Base-by-base conservation (phyloP, 345 rosid species). In the Eutrema heterophyllum region DNA sequence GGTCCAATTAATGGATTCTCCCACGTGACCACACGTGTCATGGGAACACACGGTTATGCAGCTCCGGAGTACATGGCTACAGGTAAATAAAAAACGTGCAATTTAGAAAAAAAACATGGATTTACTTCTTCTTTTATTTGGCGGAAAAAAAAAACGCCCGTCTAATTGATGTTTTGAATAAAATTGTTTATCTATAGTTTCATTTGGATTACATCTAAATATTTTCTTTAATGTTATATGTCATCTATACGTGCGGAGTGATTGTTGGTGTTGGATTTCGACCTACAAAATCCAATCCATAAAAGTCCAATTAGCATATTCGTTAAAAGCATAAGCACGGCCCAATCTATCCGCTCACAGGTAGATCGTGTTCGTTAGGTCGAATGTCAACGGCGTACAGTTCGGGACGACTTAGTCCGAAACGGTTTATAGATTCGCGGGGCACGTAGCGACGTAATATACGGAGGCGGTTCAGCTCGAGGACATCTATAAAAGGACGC, bases 11-110 rank as follows among this genome's bases (percentile, higher is more conserved):
- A 86, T 53, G 98, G 96, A 64, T 39, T 73, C 44, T 81, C 96
- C 0, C 97, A 93, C 16, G 83, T 93, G 4, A 83, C 98, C 35
- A 90, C 97, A 0, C 81, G 82, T 9, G 77, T 89, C 33, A 74
- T 90, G 85, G 97, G 98, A 68, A 93, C 98, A 0, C 86, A 75
- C 10, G 98, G 98, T 1, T 93, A 93, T 30, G 93, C 97, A 9
- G 98, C 97, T 45, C 98, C 97, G 0, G 98, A 90, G 50, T 90
- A 93, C 60, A 80, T 90, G 13, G 88, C 91, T 7, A 87, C 95
- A 4, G 97, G 97, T 89, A 83, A 58, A 32, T 15, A 5, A 35
- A 27, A 29, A 30, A 45, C 43, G 36, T 64, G 59, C 64, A 30
- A 9, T 15, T 24, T 26, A 27, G 3, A 13, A 14, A 12, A 51